Conservation (phyloP, 192 early-diverging fungal genomes). For the Linnemannia schmuckeri region DNA sequence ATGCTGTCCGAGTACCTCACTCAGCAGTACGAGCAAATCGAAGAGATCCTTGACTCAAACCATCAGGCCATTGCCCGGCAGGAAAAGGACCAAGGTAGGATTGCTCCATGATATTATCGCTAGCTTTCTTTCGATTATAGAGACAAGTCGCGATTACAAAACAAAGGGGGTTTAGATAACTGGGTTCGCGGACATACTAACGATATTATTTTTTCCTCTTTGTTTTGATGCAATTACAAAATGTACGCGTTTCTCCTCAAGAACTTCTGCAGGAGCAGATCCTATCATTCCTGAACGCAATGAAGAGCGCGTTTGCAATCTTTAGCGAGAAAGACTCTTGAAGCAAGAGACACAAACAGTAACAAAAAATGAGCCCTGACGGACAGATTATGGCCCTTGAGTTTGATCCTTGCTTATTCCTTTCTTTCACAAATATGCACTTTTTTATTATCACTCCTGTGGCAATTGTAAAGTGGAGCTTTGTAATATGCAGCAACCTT, state of each 20-base stretch:
- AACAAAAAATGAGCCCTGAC: conserved; percentile 1
- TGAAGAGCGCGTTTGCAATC: conserved; percentile 29
- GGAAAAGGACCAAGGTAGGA: conserved; percentile 27
- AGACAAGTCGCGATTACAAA: background rate
- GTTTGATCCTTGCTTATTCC: background rate
- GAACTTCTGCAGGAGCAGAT: conserved; percentile 21
- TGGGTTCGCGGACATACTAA: background rate
- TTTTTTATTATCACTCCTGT: too few relatives aligned
- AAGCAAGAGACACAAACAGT: background rate
- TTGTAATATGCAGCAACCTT: too few relatives aligned
- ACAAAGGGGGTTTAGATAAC: background rate
- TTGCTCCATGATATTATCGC: background rate
- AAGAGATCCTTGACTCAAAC: background rate
- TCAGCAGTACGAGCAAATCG: conserved; percentile 28
- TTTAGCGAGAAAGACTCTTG: conserved; percentile 7
- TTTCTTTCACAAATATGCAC: background rate
- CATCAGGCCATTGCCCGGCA: conserved; percentile 15
- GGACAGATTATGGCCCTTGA: background rate
- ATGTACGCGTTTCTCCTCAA: background rate
- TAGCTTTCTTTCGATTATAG: background rate
- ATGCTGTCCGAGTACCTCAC: conserved; percentile 36
- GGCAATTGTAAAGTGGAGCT: too few relatives aligned
- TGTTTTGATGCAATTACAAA: background rate
- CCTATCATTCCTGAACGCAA: conserved; percentile 20
- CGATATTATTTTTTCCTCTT: background rate